Percentiles rank a stretch among this genome's conserved stretches.
phyloP scores from a whole-genome alignment of 495 filamentous ascomycete species.

The Patellaria atrata region DNA sequence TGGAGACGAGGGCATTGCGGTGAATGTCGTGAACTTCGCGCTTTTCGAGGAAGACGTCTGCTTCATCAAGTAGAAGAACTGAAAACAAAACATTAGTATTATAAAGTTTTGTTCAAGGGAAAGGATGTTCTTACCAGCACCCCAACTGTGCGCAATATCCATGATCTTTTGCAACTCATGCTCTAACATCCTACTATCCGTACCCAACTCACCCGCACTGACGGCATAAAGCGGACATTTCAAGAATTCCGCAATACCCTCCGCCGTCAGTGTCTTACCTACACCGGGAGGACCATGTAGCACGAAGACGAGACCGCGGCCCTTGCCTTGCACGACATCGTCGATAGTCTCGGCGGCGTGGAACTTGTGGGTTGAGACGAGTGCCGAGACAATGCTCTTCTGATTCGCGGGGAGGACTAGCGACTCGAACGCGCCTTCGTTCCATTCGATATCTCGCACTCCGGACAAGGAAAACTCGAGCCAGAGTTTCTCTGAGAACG shows the following conservation, averaged over 20 bases:
- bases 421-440: conserved; percentile 64
- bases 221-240: conserved; percentile 78
- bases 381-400: conserved; percentile 66
- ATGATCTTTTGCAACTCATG: conserved; percentile 70
- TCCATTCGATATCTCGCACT: conserved; percentile 70
- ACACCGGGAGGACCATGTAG: conserved; percentile 75
- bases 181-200: conserved; percentile 62
- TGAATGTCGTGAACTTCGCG: conserved; percentile 31
- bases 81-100: no score
- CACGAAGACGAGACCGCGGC: conserved; percentile 58
- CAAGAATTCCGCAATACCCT: conserved; percentile 72
- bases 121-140: no score
- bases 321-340: conserved; percentile 68
- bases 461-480: conserved; percentile 77
- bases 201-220: conserved; percentile 68
- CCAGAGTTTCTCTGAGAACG: conserved; percentile 84
- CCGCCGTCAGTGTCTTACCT: conserved; percentile 80
- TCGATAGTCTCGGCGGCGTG: conserved; percentile 71
- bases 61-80: conserved; percentile 33
- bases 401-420: conserved; percentile 62
- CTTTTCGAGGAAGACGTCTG: conserved; percentile 34
- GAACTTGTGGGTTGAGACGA: conserved; percentile 72
- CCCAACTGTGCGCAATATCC: conserved; percentile 79
- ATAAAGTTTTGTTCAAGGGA: no score
- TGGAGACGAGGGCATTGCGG: conserved; percentile 31